Evolutionary conservation across 2,329 filamentous ascomycete species (phyloP), one percentile per base, ranked within the genome.

Genomic region (Microascus cirrosus): DNA sequence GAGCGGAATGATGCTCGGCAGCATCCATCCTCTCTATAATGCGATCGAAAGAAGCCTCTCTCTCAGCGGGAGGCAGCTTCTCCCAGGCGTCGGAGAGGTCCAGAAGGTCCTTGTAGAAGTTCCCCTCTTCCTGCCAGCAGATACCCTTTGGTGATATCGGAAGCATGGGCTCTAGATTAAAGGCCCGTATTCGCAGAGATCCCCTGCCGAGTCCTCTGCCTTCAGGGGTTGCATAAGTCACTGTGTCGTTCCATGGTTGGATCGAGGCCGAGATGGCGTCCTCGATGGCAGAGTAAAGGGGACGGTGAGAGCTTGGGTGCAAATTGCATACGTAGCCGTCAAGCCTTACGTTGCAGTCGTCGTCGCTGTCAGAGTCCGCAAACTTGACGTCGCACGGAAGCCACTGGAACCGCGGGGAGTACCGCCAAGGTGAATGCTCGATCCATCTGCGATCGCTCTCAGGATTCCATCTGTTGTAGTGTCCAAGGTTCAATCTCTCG

Each of bases 381-480:
- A 57, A 57, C 48, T 57, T 53, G 48, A 53, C 55, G 18, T 57
- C 55, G 55, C 74, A 74, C 15, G 80, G 80, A 15, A 83, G 67
- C 76, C 74, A 78, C 60, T 78, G 75, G 48, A 68, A 75, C 8
- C 55, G 58, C 3, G 53, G 57, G 12, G 71, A 73, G n/a, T 61
- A 45, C 18, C 20, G 28, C 55, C 55, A 57, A 32, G 34, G 51
- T 32, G n/a, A n/a, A 32, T 32, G 28, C n/a, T n/a, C n/a, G n/a
- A n/a, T n/a, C n/a, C n/a, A n/a, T n/a, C n/a, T n/a, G n/a, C n/a
- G n/a, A n/a, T n/a, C n/a, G n/a, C n/a, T n/a, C n/a, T n/a, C n/a
- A n/a, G n/a, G n/a, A 8, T 32, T 8, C 28, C 28, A 32, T 32
- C 28, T 32, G 8, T 32, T 4, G 28, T 32, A 4, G 4, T 32